Base-by-base conservation (phyloP, 768 basidiomycete genomes). In the Pilatotrama ljubarskyi region DNA sequence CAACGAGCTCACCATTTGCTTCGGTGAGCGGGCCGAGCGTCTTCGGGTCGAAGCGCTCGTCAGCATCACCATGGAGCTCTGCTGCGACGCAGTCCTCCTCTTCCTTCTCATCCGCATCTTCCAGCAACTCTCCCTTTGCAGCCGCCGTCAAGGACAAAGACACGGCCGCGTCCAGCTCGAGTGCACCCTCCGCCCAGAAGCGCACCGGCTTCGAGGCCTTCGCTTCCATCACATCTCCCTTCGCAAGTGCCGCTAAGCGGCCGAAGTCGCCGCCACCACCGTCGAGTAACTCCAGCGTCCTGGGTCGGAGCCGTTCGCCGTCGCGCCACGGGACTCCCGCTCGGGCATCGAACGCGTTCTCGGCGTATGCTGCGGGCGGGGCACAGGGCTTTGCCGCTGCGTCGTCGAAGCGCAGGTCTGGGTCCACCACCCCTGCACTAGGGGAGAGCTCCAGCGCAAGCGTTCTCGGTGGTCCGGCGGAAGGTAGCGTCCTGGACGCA, bases 1-100 rank as follows among this genome's bases (percentile, higher is more conserved):
- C 88, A 2, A 76, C 83, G 11, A 80, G 77, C 55, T 91, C 90
- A 2, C 90, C 90, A 5, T 92, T 92, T 66, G 84, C 87, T 14
- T 73, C 82, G 47, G 84, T 89, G 68, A 90, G 86, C 65, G 90
- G 88, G 47, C 82, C 86, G 60, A 88, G 82, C 68, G 63, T 80
- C 25, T 79, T 82, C 55, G 70, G 61, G 59, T 66, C 80, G 29
- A 63, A 70, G 40, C 66, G 76, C 32, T 72, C 71, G 20, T 68
- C 73, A n/a, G 71, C 68, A 36, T 63, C 69, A 20, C 56, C 62
- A n/a, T 69, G 62, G 65, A 55, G 64, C 5, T 62, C 55, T n/a
- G 51, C 65, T 15, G 54, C 53, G 46, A 37, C 42, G 44, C 24
- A 36, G 6, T 61, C 62, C 13, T 53, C 44, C 11, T 61, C 66